phyloP scores from a whole-genome alignment of 805 yeast genomes.

The Komagataella phaffii region DNA sequence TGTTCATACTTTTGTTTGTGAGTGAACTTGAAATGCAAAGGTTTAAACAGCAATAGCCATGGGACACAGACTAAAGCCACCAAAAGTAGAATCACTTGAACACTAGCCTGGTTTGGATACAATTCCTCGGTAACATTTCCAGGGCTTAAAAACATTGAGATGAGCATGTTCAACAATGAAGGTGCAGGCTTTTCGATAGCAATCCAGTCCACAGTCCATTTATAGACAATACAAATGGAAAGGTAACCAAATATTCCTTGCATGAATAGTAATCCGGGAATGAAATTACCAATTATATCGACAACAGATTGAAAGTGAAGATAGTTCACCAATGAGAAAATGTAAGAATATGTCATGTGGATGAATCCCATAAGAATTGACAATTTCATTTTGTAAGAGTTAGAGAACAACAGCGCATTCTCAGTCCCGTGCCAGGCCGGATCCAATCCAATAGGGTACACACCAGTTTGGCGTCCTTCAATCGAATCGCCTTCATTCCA shows the following conservation, averaged over 20 bases:
- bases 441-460: slow-evolving; percentile 80
- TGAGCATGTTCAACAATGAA: slow-evolving; percentile 85
- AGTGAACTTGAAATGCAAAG: slow-evolving; percentile 35
- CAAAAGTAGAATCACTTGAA: slow-evolving; percentile 60
- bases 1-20: slow-evolving; percentile 32
- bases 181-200: slow-evolving; percentile 73
- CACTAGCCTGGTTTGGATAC: slow-evolving; percentile 63
- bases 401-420: slow-evolving; percentile 77
- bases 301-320: slow-evolving; percentile 52
- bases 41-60: slow-evolving; percentile 77
- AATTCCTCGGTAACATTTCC: slow-evolving; percentile 75
- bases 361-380: slow-evolving; percentile 88
- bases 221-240: slow-evolving; percentile 74
- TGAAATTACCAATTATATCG: slow-evolving; percentile 84
- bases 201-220: slow-evolving; percentile 92
- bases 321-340: slow-evolving; percentile 77
- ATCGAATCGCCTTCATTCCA: slow-evolving; percentile 61
- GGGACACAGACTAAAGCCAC: slow-evolving; percentile 89
- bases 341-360: slow-evolving; percentile 86
- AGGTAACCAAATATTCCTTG: slow-evolving; percentile 93
- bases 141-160: slow-evolving; percentile 90
- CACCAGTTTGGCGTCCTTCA: slow-evolving; percentile 51
- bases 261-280: slow-evolving; percentile 92
- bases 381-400: slow-evolving; percentile 94
- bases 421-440: slow-evolving; percentile 97